These are phyloP conservation scores for Isoetes engelmannii DNA, from an alignment of 83 land plant genomes.

Conservation along the genomic window DNA sequence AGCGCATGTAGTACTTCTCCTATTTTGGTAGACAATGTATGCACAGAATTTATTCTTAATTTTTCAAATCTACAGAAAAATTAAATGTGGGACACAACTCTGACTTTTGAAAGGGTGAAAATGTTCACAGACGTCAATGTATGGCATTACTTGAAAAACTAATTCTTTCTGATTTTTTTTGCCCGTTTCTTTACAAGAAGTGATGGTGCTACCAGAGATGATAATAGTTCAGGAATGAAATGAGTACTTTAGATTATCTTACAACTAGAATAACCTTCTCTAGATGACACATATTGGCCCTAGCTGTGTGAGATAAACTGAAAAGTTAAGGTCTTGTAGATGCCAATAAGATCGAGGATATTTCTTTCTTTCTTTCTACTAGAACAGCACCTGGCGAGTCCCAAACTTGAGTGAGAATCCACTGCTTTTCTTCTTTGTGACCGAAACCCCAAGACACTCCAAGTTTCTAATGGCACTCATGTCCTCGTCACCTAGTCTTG, in stretches of 20 bases:
- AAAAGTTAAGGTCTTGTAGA: background rate
- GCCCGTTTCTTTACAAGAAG: background rate
- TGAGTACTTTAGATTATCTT: background rate
- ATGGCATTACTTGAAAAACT: background rate
- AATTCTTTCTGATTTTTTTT: background rate
- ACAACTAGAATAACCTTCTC: background rate
- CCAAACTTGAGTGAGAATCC: conserved; percentile 88
- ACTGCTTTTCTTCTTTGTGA: conserved; percentile 58
- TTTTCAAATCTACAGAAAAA: background rate
- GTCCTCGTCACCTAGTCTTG: conserved; percentile 68
- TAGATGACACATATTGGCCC: background rate
- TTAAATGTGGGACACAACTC: background rate
- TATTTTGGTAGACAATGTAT: background rate
- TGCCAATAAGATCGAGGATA: background rate
- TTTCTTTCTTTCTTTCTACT: background rate
- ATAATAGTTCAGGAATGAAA: background rate
- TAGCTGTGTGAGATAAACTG: background rate
- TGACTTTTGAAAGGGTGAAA: background rate
- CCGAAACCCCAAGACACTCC: conserved; percentile 62
- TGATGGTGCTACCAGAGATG: no score
- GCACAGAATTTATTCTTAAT: background rate
- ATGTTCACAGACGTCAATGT: background rate
- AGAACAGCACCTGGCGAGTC: conserved; percentile 47
- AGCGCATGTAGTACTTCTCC: background rate
- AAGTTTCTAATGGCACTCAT: conserved; percentile 81